Base-by-base conservation (phyloP, 768 basidiomycete species). In the Leccinum sublutescens region DNA sequence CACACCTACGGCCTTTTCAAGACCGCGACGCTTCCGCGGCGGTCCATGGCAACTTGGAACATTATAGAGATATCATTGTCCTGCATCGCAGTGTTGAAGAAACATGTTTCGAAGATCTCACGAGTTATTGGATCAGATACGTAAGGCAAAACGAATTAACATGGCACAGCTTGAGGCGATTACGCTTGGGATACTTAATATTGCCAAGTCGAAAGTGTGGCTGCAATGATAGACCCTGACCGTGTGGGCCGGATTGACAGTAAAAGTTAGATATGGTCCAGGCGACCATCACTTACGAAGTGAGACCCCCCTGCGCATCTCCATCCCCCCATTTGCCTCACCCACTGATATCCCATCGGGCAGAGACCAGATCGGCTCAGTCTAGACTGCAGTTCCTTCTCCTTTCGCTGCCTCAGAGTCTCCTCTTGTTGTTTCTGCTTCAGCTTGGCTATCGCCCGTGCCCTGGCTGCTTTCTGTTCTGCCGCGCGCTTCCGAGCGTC, bases 291-390 rank as follows among this genome's bases (percentile, higher is more conserved):
- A 12, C 55, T 52, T 6, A 82, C 61, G 56, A 72, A 80, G 64
- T 83, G 82, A 1, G 47, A n/a, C 1, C 83, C 82, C 2, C 77
- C 83, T 2, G 72, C 66, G 61, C 82, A 84, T 12, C 80, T 66
- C 69, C 80, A 84, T 3, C 81, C 82, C 5, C 52, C 62, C 0
- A 11, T 2, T 54, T 76, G 72, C 50, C 68, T 73, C 52, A 79
- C 75, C 84, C 82, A 85, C 9, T 19, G 64, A 57, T 62, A 85
- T 1, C 82, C 83, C 21, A 61, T 70, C 3, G 68, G 65, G 61
- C 86, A 87, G 2, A 80, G 68, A 0, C 86, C 86, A 74, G 85
- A 79, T 1, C 55, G 25, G 1, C 76, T 71, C 15, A 85, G 62
- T 54, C 73, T 79, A 33, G 55, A 59, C 68, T 81, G 85, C 4